phyloP scores from a whole-genome alignment of 805 yeast genomes.

The Brettanomyces bruxellensis region DNA sequence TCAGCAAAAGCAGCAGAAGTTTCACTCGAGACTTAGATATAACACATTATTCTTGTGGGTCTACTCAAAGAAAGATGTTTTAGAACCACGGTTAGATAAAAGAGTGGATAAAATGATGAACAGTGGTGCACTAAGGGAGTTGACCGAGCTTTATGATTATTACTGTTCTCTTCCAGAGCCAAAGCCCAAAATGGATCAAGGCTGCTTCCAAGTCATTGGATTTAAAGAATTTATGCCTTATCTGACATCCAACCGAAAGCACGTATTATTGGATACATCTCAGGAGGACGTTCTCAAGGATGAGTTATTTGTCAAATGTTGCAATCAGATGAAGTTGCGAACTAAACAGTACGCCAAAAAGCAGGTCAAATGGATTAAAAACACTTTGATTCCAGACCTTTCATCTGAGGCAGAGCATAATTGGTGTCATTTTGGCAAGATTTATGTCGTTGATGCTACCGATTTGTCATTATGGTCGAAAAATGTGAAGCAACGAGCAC shows the following conservation, averaged over 20 bases:
- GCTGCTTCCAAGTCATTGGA: slow-evolving; percentile 93
- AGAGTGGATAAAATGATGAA: slow-evolving; percentile 81
- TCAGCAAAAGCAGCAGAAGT: slow-evolving; percentile 38
- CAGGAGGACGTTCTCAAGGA: slow-evolving; percentile 5
- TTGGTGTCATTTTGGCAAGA: slow-evolving; percentile 50
- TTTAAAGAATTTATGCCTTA: slow-evolving; percentile 80
- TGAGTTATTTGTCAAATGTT: slow-evolving; percentile 32
- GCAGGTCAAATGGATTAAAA: slow-evolving; percentile 87
- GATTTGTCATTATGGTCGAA: slow-evolving; percentile 54
- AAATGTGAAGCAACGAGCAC: slow-evolving; percentile 49
- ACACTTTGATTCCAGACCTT: slow-evolving; percentile 55
- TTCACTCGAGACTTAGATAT: slow-evolving; percentile 41
- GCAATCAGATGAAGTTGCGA: slow-evolving; percentile 69
- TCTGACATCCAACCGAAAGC: slow-evolving; percentile 13
- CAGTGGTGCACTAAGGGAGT: slow-evolving; percentile 62
- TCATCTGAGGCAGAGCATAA: slow-evolving; percentile 34
- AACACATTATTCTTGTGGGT: slow-evolving; percentile 76
- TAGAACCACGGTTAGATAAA: slow-evolving; percentile 57
- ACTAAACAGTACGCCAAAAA: slow-evolving; percentile 82
- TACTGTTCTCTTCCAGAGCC: slow-evolving; percentile 26
- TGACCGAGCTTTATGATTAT: slow-evolving; percentile 44
- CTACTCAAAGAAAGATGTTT: slow-evolving; percentile 49
- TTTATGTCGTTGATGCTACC: slow-evolving; percentile 70
- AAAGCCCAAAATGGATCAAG: slow-evolving; percentile 44
- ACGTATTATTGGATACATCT: background rate